A percentile compares a stretch with the other conserved stretches of the same genome.
Evolutionary conservation across 345 rosid species (phyloP).

Genomic region (Clausena lansium): DNA sequence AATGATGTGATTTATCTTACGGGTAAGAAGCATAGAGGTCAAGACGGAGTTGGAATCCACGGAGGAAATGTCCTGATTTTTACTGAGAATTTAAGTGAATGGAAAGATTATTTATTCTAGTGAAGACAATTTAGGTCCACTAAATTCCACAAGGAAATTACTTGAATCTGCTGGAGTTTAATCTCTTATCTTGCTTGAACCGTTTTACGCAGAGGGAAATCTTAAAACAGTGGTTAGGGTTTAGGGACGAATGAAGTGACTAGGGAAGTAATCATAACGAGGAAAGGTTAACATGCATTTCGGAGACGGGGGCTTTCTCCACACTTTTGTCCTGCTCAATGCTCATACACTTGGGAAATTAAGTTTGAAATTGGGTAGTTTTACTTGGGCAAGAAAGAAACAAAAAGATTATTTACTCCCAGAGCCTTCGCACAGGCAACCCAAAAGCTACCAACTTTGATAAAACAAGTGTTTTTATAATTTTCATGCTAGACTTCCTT

Average conservation of each 20-base stretch:
- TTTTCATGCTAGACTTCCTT: constrained; percentile 45
- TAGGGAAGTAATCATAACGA: background rate
- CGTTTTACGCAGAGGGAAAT: no score
- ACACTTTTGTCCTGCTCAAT: background rate
- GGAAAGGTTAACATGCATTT: background rate
- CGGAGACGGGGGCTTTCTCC: background rate
- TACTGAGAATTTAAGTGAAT: background rate
- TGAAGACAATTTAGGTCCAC: background rate
- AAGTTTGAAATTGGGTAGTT: background rate
- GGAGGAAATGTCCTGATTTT: background rate
- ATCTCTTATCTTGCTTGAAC: no score
- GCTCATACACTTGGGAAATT: background rate
- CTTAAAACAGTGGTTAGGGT: no score
- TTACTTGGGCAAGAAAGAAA: background rate
- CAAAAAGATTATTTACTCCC: constrained; percentile 23
- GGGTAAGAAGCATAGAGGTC: background rate
- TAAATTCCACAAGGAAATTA: background rate
- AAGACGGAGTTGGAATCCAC: background rate
- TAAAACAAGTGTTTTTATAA: constrained; percentile 25
- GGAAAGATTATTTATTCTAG: background rate
- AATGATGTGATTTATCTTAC: background rate
- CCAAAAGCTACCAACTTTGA: constrained; percentile 43
- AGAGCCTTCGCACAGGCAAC: constrained; percentile 24
- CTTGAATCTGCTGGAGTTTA: background rate
- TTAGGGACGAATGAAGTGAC: background rate